A percentile compares a stretch with the other conserved stretches of the same genome.
These are phyloP conservation scores for Pichia thaimueangensis DNA, from an alignment of 805 yeast species.

Conservation along the genomic window DNA sequence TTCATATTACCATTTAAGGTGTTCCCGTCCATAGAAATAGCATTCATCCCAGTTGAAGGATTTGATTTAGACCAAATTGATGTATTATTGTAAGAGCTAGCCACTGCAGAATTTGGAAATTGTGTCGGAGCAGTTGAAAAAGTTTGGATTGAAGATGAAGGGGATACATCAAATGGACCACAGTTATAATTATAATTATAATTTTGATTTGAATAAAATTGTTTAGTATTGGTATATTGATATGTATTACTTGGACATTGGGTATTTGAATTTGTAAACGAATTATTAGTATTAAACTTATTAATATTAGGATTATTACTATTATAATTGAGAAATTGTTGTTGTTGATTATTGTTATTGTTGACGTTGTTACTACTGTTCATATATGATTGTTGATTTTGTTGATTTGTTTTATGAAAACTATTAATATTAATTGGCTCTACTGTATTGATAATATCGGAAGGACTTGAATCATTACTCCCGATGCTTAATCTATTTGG, in stretches of 20 bases:
- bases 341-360: slow-evolving; percentile 2
- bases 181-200: background rate
- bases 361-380: background rate
- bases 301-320: too few relatives aligned
- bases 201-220: background rate
- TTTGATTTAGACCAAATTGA: slow-evolving; percentile 10
- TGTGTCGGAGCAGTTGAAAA: slow-evolving; percentile 3
- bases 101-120: slow-evolving; percentile 11
- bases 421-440: slow-evolving; percentile 4
- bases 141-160: background rate
- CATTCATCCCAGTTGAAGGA: too few relatives aligned
- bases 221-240: too few relatives aligned
- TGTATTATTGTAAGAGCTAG: slow-evolving; percentile 20
- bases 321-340: background rate
- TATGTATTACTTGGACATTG: too few relatives aligned
- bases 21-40: too few relatives aligned
- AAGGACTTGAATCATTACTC: background rate
- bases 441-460: slow-evolving; percentile 7
- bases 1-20: too few relatives aligned
- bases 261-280: too few relatives aligned
- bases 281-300: too few relatives aligned
- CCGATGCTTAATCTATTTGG: background rate
- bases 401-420: background rate
- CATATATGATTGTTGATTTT: background rate
- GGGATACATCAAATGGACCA: background rate